Evolutionary conservation across 768 basidiomycete genomes (phyloP).

Genomic region (Candolleomyces eurysporus): DNA sequence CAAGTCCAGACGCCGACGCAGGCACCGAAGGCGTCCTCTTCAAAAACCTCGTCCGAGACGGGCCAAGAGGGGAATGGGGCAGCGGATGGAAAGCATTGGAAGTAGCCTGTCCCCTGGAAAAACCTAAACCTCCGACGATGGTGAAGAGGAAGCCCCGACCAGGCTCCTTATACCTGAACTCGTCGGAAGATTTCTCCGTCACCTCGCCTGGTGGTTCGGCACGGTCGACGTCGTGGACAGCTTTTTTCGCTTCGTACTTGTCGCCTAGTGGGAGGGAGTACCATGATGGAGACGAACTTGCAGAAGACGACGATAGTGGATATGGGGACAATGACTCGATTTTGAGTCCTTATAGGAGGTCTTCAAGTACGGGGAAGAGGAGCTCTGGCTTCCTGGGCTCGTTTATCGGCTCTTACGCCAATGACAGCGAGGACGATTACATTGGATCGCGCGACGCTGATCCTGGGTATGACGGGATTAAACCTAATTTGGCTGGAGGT

Average conservation of each 20-base stretch:
- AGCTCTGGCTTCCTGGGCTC: not conserved
- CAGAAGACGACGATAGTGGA: conserved; percentile 35
- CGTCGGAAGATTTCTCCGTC: not conserved
- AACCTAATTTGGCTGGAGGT: conserved; percentile 44
- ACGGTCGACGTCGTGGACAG: conserved; percentile 26
- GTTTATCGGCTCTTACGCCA: not conserved
- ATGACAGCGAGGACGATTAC: conserved; percentile 31
- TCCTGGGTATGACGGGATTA: conserved; percentile 47
- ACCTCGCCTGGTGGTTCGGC: too few species aligned
- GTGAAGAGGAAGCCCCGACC: not conserved
- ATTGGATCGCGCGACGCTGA: conserved; percentile 12
- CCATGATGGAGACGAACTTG: conserved; percentile 55
- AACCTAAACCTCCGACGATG: conserved; percentile 18
- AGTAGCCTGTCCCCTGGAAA: conserved; percentile 62
- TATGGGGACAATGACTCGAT: too few species aligned
- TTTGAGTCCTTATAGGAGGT: not conserved
- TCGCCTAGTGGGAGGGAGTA: conserved; percentile 37
- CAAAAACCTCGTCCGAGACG: conserved; percentile 55
- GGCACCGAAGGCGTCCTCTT: conserved; percentile 53
- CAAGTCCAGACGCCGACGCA: conserved; percentile 40
- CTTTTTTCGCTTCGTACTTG: conserved; percentile 36
- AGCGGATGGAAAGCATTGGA: conserved; percentile 58
- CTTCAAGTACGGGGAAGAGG: not conserved
- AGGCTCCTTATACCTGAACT: not conserved
- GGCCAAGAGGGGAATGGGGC: conserved; percentile 69